Conservation (phyloP, 345 rosid species). For the Populus pruinosa region DNA sequence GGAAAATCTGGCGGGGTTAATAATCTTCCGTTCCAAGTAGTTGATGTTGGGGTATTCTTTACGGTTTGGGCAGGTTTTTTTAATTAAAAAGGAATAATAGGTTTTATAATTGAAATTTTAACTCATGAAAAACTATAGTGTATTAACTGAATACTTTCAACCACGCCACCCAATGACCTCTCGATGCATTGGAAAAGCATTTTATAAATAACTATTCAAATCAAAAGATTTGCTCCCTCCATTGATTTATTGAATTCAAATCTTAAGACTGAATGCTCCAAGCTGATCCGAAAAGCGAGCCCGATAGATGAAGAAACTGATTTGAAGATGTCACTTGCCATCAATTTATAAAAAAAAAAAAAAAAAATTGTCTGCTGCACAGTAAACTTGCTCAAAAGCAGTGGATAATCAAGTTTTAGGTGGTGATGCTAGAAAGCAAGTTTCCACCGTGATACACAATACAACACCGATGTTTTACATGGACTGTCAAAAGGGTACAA, state of each 20-base stretch:
- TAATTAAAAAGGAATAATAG: no score
- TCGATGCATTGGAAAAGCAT: neutral
- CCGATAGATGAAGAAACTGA: no score
- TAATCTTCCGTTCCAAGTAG: neutral
- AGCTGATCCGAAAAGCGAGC: no score
- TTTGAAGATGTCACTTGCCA: no score
- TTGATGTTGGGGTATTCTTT: neutral
- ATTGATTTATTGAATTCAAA: no score
- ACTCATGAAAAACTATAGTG: no score
- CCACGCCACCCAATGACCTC: neutral
- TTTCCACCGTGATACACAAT: neutral
- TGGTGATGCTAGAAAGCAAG: neutral
- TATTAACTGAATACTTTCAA: neutral
- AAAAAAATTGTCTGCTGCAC: neutral
- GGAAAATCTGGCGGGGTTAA: neutral
- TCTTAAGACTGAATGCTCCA: no score
- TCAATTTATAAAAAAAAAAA: no score
- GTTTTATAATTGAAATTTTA: no score
- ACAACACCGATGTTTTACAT: neutral
- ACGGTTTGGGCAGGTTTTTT: no score
- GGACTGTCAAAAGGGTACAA: neutral
- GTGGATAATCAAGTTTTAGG: neutral
- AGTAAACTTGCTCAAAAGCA: neutral
- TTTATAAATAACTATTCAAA: neutral
- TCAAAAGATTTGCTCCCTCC: neutral